These are phyloP conservation scores for Cordyceps farinosa DNA, from an alignment of 2,329 filamentous ascomycete genomes.

Conservation along the genomic window DNA sequence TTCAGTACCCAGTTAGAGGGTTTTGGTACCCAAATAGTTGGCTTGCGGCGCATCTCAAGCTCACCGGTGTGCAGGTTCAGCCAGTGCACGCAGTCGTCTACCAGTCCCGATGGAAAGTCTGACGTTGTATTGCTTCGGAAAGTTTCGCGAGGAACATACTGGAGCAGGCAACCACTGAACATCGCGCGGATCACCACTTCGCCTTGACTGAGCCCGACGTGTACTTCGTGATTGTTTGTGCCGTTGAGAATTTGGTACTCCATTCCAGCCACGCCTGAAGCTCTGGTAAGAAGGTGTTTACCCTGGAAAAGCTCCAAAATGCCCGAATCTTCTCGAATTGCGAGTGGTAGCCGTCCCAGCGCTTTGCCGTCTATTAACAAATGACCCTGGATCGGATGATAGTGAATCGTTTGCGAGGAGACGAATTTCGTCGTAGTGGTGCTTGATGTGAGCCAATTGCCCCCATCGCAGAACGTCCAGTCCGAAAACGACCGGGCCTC, in stretches of 20 bases:
- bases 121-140: conserved; percentile 29
- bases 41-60: conserved; percentile 50
- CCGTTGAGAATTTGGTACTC: conserved; percentile 38
- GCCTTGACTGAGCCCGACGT: conserved; percentile 48
- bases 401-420: conserved; percentile 28
- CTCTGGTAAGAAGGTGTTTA: conserved; percentile 47
- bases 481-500: neutral
- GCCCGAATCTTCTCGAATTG: conserved; percentile 41
- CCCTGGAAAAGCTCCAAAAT: conserved; percentile 53
- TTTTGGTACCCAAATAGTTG: conserved; percentile 29
- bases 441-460: neutral
- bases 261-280: conserved; percentile 53
- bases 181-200: neutral
- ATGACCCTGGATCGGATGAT: conserved; percentile 31
- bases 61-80: conserved; percentile 40
- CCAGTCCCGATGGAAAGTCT: conserved; percentile 50
- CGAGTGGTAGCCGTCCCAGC: conserved; percentile 46
- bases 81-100: conserved; percentile 58
- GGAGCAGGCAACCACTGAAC: neutral
- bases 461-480: neutral
- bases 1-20: conserved; percentile 34
- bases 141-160: conserved; percentile 16
- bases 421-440: neutral
- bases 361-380: conserved; percentile 36
- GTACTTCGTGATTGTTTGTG: conserved; percentile 34